Evolutionary conservation across 805 yeast species (phyloP), one percentile per base, ranked within the genome.

Genomic region (Candida tallmaniae): DNA sequence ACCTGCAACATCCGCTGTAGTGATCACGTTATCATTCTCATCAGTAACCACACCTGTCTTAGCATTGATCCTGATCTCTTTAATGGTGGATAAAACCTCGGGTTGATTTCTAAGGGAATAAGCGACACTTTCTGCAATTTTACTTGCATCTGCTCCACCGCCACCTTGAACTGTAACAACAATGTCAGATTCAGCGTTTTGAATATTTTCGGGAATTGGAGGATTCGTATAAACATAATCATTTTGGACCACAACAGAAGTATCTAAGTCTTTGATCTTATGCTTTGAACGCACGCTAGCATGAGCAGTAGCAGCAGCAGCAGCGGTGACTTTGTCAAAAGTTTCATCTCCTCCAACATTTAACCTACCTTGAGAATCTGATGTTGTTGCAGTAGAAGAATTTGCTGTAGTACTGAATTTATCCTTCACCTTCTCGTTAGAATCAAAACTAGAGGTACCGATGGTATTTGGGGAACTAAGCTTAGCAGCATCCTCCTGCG

Each of bases 101-200:
- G 56, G 54, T 13, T 48, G 44, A 11, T 45, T 42, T 31, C 51
- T 47, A 18, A 48, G 42, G 27, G 61, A 47, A 19, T 41, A 37
- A 7, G 59, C 59, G 4, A 60, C 60, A 17, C 40, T 41, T 17
- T 44, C 36, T 21, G 67, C 66, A 34, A 59, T 42, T 7, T 25
- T 17, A 10, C 52, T 48, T 2, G 68, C 65, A 13, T 50, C 45
- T 4, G 36, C 36, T 18, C 48, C 45, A 38, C 51, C 54, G 20
- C 47, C 50, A 13, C 62, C 64, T 35, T 48, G 49, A 14, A 62
- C 65, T 8, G 57, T 52, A 4, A 61, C 65, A 26, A 51, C 46
- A 12, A 58, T 50, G 29, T 50, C 54, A 17, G 68, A 42, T 19
- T 68, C 41, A 30, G 68, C 36, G 10, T 20, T 10, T 20, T 20